Evolutionary conservation across 352 stramenopile species (phyloP), one percentile per base, ranked within the genome.

Genomic region (Pythium dissimile): DNA sequence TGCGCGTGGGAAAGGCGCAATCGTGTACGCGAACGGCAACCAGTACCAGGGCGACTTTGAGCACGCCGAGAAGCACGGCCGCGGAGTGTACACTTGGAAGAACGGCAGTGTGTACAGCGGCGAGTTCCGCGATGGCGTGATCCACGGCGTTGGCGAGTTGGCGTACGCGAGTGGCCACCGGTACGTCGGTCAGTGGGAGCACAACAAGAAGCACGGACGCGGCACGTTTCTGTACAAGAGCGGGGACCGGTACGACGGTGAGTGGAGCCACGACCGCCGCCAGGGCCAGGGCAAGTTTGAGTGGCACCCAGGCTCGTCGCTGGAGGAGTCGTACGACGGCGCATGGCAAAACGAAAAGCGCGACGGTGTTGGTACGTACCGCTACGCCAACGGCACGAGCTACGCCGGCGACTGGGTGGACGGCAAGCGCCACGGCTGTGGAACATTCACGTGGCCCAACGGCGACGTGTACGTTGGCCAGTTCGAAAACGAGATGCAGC

Each of bases 1-100:
- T 54, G 79, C 73, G 0, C 48, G 92, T 26, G 92, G 92, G 12
- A 63, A 80, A 21, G 92, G 92, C 15, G 80, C 64, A 3, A 94
- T 96, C 54, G 59, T 61, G 13, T 96, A 92, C 45, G 54, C 76
- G 5, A 97, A 97, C 51, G 92, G 90, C 35, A 93, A 97, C 41
- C 56, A 65, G 32, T 93, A 88, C 51, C 75, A 84, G 35, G 84
- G 84, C 18, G 72, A 83, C 4, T 90, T 93, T 39, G 30, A 70
- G 7, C 68, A 74, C 23, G 81, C 75, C 16, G 69, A 89, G 65
- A 91, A 91, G 42, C 81, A 92, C 15, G 84, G 84, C 0, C 37
- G 68, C 21, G 69, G 75, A 1, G 43, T 79, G 9, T 91, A 89
- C 50, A 41, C 39, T 6, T 97, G 88, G 88, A 34, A 47, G 24